phyloP scores from a whole-genome alignment of 2,329 filamentous ascomycete species.

The Pseudocercospora fuligena region DNA sequence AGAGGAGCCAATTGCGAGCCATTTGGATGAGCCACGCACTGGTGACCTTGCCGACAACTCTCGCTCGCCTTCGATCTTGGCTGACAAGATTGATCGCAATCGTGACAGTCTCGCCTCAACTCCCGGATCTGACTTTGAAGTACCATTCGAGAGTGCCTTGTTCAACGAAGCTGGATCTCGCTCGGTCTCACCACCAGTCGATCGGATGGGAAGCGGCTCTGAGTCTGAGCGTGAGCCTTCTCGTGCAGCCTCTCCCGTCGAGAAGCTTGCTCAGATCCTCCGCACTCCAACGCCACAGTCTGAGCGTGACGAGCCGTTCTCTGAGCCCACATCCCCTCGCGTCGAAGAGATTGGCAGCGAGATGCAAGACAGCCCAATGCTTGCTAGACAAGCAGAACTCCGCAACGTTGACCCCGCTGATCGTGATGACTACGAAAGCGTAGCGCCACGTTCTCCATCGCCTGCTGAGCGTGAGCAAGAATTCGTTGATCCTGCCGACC shows the following conservation, averaged over 20 bases:
- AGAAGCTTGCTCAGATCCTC: not conserved
- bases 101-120: not conserved
- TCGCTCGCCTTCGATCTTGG: constrained; percentile 2
- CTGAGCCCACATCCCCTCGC: not conserved
- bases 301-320: not conserved
- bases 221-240: constrained; percentile 3
- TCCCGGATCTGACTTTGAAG: not conserved
- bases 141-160: not conserved
- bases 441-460: constrained; percentile 3
- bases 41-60: constrained; percentile 5
- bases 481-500: constrained; percentile 1
- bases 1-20: not conserved
- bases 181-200: not conserved
- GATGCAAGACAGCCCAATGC: constrained; percentile 4
- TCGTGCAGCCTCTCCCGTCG: not conserved
- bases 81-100: not conserved
- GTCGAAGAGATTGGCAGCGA: constrained; percentile 3
- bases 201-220: not conserved
- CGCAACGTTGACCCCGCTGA: not conserved
- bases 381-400: not conserved
- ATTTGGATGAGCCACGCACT: constrained; percentile 1
- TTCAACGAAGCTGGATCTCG: constrained; percentile 6
- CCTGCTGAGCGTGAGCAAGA: not conserved
- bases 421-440: constrained; percentile 6
- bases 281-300: constrained; percentile 1